Base-by-base conservation (phyloP, 805 yeast species). In the Cyberlindnera suaveolens region DNA sequence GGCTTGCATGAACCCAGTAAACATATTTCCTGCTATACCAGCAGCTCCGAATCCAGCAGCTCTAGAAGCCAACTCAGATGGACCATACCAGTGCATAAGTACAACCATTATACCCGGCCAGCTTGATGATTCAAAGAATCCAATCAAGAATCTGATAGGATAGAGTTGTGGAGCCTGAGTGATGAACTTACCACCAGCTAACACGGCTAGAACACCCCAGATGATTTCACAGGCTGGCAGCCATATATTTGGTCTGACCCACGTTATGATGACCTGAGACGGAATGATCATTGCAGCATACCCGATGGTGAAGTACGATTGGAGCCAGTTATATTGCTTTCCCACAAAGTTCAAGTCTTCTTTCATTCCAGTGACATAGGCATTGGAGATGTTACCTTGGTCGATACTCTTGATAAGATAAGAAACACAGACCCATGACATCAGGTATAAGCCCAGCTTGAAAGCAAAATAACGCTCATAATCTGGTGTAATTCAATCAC, bases 161-260 rank as follows among this genome's bases (percentile, higher is more conserved):
- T 72, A 69, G 31, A 80, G 61, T 33, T 70, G 69, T 77, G 76
- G 11, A 74, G 54, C 10, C 79, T 85, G 48, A 73, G 75, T 50
- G 79, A 73, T 49, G 80, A 78, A 42, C 85, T 64, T 15, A 79
- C 64, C 1, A 63, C 81, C 59, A 77, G 73, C 34, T 78, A 63
- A 43, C 73, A 80, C 40, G 61, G 57, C 40, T 66, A 73, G 29
- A 20, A 72, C 19, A 39, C 77, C 82, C 85, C 85, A 77, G n/a
- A 71, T 15, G 13, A 37, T 10, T 17, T 37, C 40, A 37, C 23
- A 16, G 11, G 19, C 15, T 68, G 58, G 6, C 82, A 82, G 33
- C 78, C 60, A 48, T 4, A 17, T 6, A 19, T 36, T 36, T 11
- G 38, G 38, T 15, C 17, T 36, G 5, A 36, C 30, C 29, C 38